Evolutionary conservation across 208 protist genomes (phyloP).

Genomic region (Acanthamoeba healyi): DNA sequence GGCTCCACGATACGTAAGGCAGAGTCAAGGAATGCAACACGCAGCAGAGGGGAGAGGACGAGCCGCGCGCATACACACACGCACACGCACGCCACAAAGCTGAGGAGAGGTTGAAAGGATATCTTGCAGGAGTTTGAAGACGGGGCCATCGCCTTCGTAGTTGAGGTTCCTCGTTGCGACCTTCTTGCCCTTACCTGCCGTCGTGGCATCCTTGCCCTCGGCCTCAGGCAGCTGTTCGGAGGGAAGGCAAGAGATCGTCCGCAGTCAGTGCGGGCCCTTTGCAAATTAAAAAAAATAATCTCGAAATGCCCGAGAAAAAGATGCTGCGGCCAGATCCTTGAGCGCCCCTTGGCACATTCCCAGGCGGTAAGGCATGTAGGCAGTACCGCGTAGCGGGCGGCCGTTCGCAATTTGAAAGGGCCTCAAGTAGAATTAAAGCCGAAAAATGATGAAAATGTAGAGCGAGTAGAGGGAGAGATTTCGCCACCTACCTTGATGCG

Average conservation of each 20-base stretch:
- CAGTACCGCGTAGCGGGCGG: no score
- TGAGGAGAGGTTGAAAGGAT: constrained; percentile 53
- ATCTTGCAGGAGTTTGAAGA: constrained; percentile 67
- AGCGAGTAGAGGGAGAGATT: neutral
- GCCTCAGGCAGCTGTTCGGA: constrained; percentile 1
- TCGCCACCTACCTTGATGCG: neutral
- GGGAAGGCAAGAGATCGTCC: no score
- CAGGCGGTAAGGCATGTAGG: no score
- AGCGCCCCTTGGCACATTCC: no score
- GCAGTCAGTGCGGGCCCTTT: no score
- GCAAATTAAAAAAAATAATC: no score
- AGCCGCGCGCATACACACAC: neutral
- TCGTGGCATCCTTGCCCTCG: neutral
- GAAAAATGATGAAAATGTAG: neutral
- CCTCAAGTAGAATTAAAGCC: no score
- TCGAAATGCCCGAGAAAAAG: no score
- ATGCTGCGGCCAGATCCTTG: no score
- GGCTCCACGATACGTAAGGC: constrained; percentile 68
- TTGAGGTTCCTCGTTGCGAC: neutral
- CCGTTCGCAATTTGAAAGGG: no score
- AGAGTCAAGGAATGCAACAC: constrained; percentile 35
- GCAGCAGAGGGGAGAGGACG: neutral
- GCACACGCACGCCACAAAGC: neutral
- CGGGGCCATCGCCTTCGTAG: neutral
- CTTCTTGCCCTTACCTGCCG: constrained; percentile 16